A percentile compares a stretch with the other conserved stretches of the same genome.
Evolutionary conservation across 768 basidiomycete genomes (phyloP).

Genomic region (Boletellus ananas): DNA sequence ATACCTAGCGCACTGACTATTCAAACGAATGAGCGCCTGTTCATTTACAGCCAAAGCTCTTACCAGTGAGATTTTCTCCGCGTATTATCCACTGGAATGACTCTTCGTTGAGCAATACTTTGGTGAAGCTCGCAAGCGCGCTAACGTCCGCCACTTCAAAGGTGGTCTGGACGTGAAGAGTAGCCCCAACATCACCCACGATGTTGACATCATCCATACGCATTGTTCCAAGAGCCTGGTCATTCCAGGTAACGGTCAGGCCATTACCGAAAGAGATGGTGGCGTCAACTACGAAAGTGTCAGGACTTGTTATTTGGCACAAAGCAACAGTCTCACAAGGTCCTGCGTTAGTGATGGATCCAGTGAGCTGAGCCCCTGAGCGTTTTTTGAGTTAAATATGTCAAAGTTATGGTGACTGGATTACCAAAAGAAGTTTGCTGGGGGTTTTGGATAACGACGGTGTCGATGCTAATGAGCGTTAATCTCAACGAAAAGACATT

Average conservation of each 20-base stretch:
- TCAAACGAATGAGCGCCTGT: conserved; percentile 7
- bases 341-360: conserved; percentile 64
- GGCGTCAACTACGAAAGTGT: conserved; percentile 51
- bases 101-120: conserved; percentile 58
- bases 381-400: conserved; percentile 2
- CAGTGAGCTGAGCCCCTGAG: conserved; percentile 50
- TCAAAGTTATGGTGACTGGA: background rate
- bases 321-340: conserved; percentile 49
- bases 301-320: background rate
- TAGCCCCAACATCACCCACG: conserved; percentile 60
- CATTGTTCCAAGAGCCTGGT: conserved; percentile 53
- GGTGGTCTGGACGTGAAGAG: conserved; percentile 47
- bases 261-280: conserved; percentile 62
- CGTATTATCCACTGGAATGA: conserved; percentile 69
- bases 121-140: conserved; percentile 62
- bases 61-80: conserved; percentile 59
- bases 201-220: conserved; percentile 57
- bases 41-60: conserved; percentile 6
- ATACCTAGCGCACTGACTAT: conserved; percentile 56
- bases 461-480: conserved; percentile 43
- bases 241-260: conserved; percentile 57
- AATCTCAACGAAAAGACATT: background rate
- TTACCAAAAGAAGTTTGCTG: conserved; percentile 55
- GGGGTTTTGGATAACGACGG: conserved; percentile 58
- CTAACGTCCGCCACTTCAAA: conserved; percentile 58